Percentiles rank a stretch among this genome's conserved stretches.
phyloP scores from a whole-genome alignment of 805 yeast species.

The Kuraishia floccosa region DNA sequence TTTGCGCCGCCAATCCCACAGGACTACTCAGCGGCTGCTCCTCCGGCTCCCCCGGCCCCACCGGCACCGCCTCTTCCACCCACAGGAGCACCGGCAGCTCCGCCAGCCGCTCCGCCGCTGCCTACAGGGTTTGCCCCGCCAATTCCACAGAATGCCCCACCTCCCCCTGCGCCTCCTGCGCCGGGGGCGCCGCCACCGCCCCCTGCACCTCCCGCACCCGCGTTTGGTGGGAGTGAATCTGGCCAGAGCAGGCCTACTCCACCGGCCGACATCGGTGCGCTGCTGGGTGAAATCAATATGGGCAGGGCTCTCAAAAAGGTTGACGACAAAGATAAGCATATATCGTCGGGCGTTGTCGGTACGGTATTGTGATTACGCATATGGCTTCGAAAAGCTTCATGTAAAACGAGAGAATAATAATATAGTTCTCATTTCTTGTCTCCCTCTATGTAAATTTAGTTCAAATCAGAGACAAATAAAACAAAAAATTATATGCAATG shows the following conservation, averaged over 20 bases:
- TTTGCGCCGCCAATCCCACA: constrained; percentile 8
- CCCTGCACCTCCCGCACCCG: constrained; percentile 22
- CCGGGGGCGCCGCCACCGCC: constrained; percentile 14
- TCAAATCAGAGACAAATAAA: no score
- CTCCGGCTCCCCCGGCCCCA: constrained; percentile 2
- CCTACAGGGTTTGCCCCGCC: constrained; percentile 22
- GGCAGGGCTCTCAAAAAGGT: constrained; percentile 44
- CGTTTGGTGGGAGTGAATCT: no score
- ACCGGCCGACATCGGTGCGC: constrained; percentile 29
- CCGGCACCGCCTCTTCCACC: constrained; percentile 17
- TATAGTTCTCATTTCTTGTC: no score
- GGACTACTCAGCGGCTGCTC: constrained; percentile 7
- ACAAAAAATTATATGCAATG: no score
- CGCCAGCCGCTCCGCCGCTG: constrained; percentile 17
- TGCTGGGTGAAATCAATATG: constrained; percentile 44
- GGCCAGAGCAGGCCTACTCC: no score
- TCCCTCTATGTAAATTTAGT: no score
- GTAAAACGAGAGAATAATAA: neutral
- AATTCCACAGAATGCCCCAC: no score
- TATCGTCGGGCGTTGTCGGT: constrained; percentile 37
- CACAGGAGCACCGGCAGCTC: constrained; percentile 15
- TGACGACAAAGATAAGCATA: constrained; percentile 31
- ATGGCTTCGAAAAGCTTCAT: neutral
- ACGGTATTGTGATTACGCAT: constrained; percentile 29
- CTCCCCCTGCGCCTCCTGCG: constrained; percentile 30